Evolutionary conservation across 345 rosid species (phyloP).

Genomic region (Camelina neglecta): DNA sequence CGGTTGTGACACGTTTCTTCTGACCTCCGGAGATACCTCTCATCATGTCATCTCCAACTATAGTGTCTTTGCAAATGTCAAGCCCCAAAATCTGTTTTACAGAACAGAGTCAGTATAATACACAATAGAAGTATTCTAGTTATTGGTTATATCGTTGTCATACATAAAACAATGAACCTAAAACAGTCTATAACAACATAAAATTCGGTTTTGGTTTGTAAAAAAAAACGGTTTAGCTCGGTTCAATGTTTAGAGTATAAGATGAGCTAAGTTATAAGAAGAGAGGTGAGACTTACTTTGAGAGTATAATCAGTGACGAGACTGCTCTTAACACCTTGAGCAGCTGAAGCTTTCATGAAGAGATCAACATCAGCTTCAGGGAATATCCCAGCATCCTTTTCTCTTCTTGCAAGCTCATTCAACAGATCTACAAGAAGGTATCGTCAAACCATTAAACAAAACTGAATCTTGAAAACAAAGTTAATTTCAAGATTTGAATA

Average conservation of each 20-base stretch:
- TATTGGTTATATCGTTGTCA: no score
- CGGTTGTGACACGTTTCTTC: slow-evolving; percentile 43
- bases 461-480: not conserved
- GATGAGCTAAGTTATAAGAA: not conserved
- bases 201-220: not conserved
- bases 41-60: not conserved
- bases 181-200: not conserved
- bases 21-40: slow-evolving; percentile 1
- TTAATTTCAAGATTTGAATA: not conserved
- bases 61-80: not conserved
- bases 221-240: not conserved
- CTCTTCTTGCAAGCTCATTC: slow-evolving; percentile 77
- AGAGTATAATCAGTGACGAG: slow-evolving; percentile 86
- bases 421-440: slow-evolving; percentile 56
- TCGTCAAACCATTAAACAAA: not conserved
- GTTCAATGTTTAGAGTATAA: not conserved
- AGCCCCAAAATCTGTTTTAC: not conserved
- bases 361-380: slow-evolving; percentile 86
- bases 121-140: not conserved
- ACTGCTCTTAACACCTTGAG: slow-evolving; percentile 75
- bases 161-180: not conserved
- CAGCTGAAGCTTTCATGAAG: slow-evolving; percentile 90
- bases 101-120: not conserved
- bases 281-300: slow-evolving; percentile 53
- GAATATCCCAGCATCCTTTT: slow-evolving; percentile 72